Evolutionary conservation across 1,284 basidiomycete genomes (phyloP), one percentile per base, ranked within the genome.

Genomic region (Boletus hoseneyae): DNA sequence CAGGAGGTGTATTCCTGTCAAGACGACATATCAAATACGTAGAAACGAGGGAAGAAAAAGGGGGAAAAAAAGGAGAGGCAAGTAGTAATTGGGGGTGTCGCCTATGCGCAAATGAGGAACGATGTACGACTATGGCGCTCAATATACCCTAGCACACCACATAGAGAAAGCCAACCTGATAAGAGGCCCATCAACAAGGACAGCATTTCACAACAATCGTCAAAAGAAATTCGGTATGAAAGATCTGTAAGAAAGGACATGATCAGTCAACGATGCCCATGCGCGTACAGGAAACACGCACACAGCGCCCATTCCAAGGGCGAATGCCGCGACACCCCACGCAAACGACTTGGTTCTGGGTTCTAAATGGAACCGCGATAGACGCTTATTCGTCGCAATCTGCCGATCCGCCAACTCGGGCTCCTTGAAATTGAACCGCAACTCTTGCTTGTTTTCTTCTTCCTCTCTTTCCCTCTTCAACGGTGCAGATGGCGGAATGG

Each of bases 261-360:
- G 29, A 30, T 57, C 44, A 57, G 40, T 43, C 21, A 3, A 35
- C 34, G 11, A 36, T 41, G 42, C 4, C 2, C 10, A 30, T 30
- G 11, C 3, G 18, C 10, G 45, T 19, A 23, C 11, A 15, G 11
- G 19, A 21, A 3, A 38, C 9, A 64, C 84, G 70, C 64, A 88
- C 87, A 84, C 74, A 55, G 85, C 85, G 52, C 83, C 75, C 65
- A 84, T 70, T 25, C 85, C 87, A 45, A 87, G 74, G 33, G 84
- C 85, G 63, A 90, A 90, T 25, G 82, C 83, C 37, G 85, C 76
- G 10, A 83, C 71, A 34, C 88, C 88, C 87, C 87, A 90, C 1
- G 82, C 84, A 52, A 82, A 71, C 15, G 82, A 82, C 64, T 83
- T 87, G 59, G 79, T 77, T 64, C 78, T 74, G 3, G 88, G 82